Conservation (phyloP, 2,329 filamentous ascomycete species). For the Hypoxylon sp. region DNA sequence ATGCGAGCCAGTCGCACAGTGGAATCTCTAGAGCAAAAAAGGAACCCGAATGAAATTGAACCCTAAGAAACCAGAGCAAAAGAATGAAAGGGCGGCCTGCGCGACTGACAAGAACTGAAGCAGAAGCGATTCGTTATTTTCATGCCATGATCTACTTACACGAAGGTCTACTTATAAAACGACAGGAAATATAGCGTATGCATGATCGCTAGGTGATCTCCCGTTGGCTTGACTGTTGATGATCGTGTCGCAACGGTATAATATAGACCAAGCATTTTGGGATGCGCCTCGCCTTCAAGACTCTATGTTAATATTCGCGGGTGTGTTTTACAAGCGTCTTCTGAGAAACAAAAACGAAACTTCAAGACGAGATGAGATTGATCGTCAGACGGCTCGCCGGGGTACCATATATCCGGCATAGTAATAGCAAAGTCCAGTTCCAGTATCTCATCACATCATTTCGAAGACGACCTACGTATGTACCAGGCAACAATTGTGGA, state of each 20-base stretch:
- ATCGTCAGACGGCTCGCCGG: slow-evolving; percentile 2
- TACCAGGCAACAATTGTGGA: background rate
- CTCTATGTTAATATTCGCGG: background rate
- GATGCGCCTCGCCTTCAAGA: background rate
- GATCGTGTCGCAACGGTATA: background rate
- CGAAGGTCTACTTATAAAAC: background rate
- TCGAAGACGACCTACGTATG: background rate
- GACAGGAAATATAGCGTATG: background rate
- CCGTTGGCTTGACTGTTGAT: background rate
- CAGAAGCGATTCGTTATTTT: background rate
- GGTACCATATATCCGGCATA: slow-evolving; percentile 1
- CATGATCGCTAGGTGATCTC: background rate
- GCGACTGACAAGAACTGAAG: slow-evolving; percentile 4
- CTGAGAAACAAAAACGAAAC: slow-evolving; percentile 3
- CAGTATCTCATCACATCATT: background rate
- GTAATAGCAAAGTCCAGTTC: background rate
- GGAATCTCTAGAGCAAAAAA: background rate
- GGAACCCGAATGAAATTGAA: background rate
- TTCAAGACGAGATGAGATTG: slow-evolving; percentile 14
- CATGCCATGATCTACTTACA: background rate
- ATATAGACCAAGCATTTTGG: background rate
- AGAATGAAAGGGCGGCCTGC: slow-evolving; percentile 14
- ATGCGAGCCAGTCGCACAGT: background rate
- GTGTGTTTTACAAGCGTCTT: background rate
- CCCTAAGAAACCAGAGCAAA: background rate